Evolutionary conservation across 345 rosid species (phyloP).

Genomic region (Chamaenerion angustifolium): DNA sequence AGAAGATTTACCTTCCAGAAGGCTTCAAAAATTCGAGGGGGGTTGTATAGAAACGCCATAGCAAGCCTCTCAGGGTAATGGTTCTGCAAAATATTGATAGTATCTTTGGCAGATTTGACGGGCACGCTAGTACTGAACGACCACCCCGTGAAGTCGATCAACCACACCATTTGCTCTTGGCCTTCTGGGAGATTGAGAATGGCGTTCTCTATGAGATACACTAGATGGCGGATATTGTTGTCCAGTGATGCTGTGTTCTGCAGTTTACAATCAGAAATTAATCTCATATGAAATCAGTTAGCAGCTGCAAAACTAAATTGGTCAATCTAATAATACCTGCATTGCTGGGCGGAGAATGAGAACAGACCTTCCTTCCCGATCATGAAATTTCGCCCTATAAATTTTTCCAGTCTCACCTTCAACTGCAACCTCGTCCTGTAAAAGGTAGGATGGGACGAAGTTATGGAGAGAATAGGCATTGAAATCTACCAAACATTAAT

Average conservation of each 20-base stretch:
- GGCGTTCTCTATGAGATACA: constrained; percentile 84
- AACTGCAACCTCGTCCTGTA: constrained; percentile 54
- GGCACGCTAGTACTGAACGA: constrained; percentile 58
- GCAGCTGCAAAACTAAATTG: no score
- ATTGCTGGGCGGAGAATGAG: constrained; percentile 81
- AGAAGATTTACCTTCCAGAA: constrained; percentile 72
- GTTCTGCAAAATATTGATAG: constrained; percentile 54
- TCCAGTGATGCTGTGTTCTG: constrained; percentile 74
- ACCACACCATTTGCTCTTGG: constrained; percentile 91
- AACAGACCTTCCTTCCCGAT: constrained; percentile 65
- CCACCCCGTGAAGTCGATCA: constrained; percentile 92
- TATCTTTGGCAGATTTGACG: constrained; percentile 67
- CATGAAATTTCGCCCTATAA: constrained; percentile 76
- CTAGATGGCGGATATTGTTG: constrained; percentile 62
- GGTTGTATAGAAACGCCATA: constrained; percentile 78
- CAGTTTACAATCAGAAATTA: constrained; percentile 7
- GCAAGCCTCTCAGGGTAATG: constrained; percentile 95
- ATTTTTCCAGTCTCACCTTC: constrained; percentile 95
- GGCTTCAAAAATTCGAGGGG: constrained; percentile 87
- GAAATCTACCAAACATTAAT: not conserved
- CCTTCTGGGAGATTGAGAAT: constrained; percentile 75
- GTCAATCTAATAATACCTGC: constrained; percentile 37
- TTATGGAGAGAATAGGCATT: not conserved
- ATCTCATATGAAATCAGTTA: no score
- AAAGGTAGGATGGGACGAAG: not conserved